phyloP scores from a whole-genome alignment of 2,329 filamentous ascomycete species.

The Fonsecaea multimorphosa region DNA sequence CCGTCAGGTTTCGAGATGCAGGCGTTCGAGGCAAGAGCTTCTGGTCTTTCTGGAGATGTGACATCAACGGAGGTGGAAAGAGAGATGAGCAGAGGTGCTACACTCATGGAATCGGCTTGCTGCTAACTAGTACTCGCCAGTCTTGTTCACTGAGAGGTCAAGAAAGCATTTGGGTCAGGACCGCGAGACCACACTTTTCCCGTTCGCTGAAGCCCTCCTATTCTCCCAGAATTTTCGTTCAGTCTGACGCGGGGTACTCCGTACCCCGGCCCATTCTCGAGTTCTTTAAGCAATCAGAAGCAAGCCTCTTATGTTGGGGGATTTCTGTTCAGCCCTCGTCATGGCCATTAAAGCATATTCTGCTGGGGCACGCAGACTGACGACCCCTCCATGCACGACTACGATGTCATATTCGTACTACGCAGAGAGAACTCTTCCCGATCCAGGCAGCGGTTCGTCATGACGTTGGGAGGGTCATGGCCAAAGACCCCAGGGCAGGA shows the following conservation, averaged over 20 bases:
- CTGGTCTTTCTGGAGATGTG: not conserved
- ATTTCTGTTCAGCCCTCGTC: not conserved
- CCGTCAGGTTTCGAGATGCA: not conserved
- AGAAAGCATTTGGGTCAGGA: not conserved
- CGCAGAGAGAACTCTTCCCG: not conserved
- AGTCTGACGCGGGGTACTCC: not conserved
- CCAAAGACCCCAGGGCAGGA: not conserved
- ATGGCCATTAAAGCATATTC: not conserved
- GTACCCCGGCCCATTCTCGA: not conserved
- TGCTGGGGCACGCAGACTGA: not conserved
- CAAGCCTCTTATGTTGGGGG: not conserved
- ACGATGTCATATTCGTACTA: not conserved
- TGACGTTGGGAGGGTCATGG: not conserved
- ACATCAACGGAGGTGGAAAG: not conserved
- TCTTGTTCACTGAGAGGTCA: not conserved
- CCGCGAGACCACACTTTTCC: not conserved
- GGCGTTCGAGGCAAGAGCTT: not conserved
- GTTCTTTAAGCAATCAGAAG: not conserved
- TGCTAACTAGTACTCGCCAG: not conserved
- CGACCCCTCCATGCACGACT: not conserved
- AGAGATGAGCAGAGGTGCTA: not conserved
- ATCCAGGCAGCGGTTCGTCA: not conserved
- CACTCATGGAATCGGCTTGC: not conserved
- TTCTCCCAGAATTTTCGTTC: not conserved
- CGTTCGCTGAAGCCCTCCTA: too few relatives aligned